Conservation (phyloP, 2,329 filamentous ascomycete species). For the Paecilomyces formosus region DNA sequence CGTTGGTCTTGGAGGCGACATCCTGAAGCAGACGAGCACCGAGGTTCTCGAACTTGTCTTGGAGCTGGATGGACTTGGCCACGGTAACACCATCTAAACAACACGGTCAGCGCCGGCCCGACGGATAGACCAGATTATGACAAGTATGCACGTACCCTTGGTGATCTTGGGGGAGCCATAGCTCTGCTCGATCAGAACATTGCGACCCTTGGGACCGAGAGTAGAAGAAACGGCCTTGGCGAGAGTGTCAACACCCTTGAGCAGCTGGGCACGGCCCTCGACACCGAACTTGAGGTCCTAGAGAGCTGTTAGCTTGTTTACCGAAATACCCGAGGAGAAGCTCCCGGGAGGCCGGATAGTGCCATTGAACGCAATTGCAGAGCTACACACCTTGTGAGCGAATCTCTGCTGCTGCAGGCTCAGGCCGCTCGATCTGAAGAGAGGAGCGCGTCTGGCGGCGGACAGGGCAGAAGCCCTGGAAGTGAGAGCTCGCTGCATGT, state of each 20-base stretch:
- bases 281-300: conserved; percentile 98
- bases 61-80: conserved; percentile 78
- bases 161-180: conserved; percentile 99
- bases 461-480: conserved; percentile 76
- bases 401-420: conserved; percentile 86
- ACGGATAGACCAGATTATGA: background rate
- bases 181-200: conserved; percentile 96
- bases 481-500: conserved; percentile 93
- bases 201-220: conserved; percentile 94
- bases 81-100: conserved; percentile 77
- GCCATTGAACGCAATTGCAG: conserved; percentile 10
- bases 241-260: conserved; percentile 92
- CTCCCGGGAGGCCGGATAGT: background rate
- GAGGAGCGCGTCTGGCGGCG: conserved; percentile 48
- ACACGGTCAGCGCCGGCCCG: conserved; percentile 13
- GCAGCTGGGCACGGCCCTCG: conserved; percentile 78
- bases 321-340: conserved; percentile 9
- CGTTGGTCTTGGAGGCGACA: conserved; percentile 98
- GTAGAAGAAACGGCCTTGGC: conserved; percentile 94
- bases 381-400: conserved; percentile 77
- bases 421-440: conserved; percentile 57
- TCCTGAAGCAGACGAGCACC: conserved; percentile 94
- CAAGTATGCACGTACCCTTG: conserved; percentile 62
- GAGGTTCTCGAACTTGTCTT: conserved; percentile 99
- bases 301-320: conserved; percentile 20